Conservation (phyloP, 2,329 filamentous ascomycete species). For the Ilyonectria sp. region DNA sequence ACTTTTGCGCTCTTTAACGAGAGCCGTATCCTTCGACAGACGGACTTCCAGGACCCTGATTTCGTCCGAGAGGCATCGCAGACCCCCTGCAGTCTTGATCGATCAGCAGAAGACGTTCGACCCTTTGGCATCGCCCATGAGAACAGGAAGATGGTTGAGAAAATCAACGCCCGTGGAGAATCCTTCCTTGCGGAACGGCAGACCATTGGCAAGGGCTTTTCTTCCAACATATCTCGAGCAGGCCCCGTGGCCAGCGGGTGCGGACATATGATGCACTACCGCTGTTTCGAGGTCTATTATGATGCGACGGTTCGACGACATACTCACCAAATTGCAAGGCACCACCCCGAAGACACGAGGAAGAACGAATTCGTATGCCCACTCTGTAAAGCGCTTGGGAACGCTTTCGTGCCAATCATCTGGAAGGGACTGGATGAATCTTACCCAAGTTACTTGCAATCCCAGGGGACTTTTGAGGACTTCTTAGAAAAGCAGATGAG, state of each 20-base stretch:
- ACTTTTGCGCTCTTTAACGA: slow-evolving; percentile 93
- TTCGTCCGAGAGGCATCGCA: slow-evolving; percentile 87
- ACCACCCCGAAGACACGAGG: slow-evolving; percentile 87
- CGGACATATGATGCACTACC: slow-evolving; percentile 98
- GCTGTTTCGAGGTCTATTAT: slow-evolving; percentile 93
- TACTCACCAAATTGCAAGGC: slow-evolving; percentile 91
- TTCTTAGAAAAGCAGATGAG: slow-evolving; percentile 76
- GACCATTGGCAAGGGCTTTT: slow-evolving; percentile 91
- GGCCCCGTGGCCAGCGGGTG: slow-evolving; percentile 93
- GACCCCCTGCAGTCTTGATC: slow-evolving; percentile 86
- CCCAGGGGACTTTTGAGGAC: slow-evolving; percentile 73
- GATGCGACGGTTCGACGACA: slow-evolving; percentile 88
- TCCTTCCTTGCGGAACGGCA: slow-evolving; percentile 82
- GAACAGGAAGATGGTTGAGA: slow-evolving; percentile 84
- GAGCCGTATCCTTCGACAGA: slow-evolving; percentile 89
- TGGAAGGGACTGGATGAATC: slow-evolving; percentile 94
- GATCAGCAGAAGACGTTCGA: slow-evolving; percentile 84
- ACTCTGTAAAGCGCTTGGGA: slow-evolving; percentile 95
- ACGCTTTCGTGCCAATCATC: slow-evolving; percentile 93
- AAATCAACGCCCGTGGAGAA: slow-evolving; percentile 80
- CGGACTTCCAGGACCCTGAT: slow-evolving; percentile 84
- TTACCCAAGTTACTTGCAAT: slow-evolving; percentile 80
- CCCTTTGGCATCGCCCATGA: slow-evolving; percentile 93
- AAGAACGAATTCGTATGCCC: slow-evolving; percentile 95
- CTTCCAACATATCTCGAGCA: slow-evolving; percentile 73